phyloP scores from a whole-genome alignment of 495 filamentous ascomycete species.

The Hypomontagnella submonticulosa region DNA sequence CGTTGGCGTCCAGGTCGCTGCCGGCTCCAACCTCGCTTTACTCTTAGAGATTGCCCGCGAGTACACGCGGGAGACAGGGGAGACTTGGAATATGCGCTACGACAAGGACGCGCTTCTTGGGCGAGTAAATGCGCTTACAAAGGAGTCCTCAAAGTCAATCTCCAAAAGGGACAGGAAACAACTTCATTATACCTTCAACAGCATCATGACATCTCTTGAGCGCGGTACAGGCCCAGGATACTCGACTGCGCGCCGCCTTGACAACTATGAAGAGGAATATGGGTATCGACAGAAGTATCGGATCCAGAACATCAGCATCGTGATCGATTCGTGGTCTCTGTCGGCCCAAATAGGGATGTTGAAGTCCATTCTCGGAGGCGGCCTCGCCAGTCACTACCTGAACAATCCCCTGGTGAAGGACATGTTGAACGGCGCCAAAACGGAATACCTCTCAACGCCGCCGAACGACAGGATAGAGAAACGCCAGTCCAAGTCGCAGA shows the following conservation, averaged over 20 bases:
- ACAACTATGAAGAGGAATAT: slow-evolving; percentile 76
- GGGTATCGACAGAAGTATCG: slow-evolving; percentile 82
- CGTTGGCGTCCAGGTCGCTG: slow-evolving; percentile 80
- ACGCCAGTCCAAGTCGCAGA: slow-evolving; percentile 16
- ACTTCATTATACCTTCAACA: slow-evolving; percentile 80
- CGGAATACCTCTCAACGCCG: slow-evolving; percentile 45
- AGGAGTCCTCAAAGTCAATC: slow-evolving; percentile 73
- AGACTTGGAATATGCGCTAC: slow-evolving; percentile 56
- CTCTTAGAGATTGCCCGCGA: slow-evolving; percentile 84
- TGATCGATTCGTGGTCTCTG: slow-evolving; percentile 93
- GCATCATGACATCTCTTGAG: slow-evolving; percentile 86
- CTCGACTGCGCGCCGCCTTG: slow-evolving; percentile 56
- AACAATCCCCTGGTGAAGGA: slow-evolving; percentile 83
- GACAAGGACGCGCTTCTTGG: slow-evolving; percentile 70
- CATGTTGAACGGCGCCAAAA: slow-evolving; percentile 61
- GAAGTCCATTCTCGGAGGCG: slow-evolving; percentile 79
- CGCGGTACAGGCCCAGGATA: slow-evolving; percentile 65
- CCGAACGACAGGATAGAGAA: slow-evolving; percentile 25
- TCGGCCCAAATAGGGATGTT: slow-evolving; percentile 79
- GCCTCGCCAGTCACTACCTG: slow-evolving; percentile 83
- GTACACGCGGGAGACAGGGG: slow-evolving; percentile 70
- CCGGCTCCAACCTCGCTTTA: slow-evolving; percentile 90
- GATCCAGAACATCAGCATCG: slow-evolving; percentile 77
- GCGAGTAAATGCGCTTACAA: slow-evolving; percentile 61
- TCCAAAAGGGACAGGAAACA: slow-evolving; percentile 82